Base-by-base conservation (phyloP, 441 rosid species). In the Eruca vesicaria region DNA sequence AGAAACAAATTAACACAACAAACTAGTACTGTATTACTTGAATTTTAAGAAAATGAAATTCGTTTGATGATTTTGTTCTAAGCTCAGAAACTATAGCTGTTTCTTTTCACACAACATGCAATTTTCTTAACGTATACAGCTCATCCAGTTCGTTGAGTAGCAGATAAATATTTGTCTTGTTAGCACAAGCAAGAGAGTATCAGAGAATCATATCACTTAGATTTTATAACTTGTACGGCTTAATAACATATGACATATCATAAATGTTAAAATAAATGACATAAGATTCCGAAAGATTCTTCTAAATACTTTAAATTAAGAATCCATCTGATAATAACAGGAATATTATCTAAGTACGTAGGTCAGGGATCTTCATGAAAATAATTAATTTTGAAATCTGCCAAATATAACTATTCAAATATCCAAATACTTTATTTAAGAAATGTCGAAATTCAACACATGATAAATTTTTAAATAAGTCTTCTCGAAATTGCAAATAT, bases 181-280 rank as follows among this genome's bases (percentile, higher is more conserved):
- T 38, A 75, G 9, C 58, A 68, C 19, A 68, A 29, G 48, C 74
- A 75, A 75, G 63, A 75, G 16, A 62, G 35, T 52, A 68, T 52
- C 63, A 75, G 69, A 63, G 65, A 75, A 63, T 75, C 65, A 31
- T 1, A 36, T 43, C 16, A 16, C 66, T 65, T 6, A 55, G 48
- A 56, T 65, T 64, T 32, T 73, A 20, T 69, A 53, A 68, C 79
- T 75, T 75, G 74, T 72, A 75, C 79, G 74, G 33, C 74, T 69
- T 53, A 55, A 63, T 63, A n/a, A n/a, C n/a, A n/a, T n/a, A n/a
- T n/a, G 74, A 38, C 79, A 75, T 62, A 11, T 20, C 36, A 68
- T 26, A 16, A 43, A 33, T 19, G 55, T 68, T 68, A 68, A 50
- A 53, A 38, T 26, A 68, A 69, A 59, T 69, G 79, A 69, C 69